Evolutionary conservation across 2,329 filamentous ascomycete genomes (phyloP).

Genomic region (Colletotrichum acutatum): DNA sequence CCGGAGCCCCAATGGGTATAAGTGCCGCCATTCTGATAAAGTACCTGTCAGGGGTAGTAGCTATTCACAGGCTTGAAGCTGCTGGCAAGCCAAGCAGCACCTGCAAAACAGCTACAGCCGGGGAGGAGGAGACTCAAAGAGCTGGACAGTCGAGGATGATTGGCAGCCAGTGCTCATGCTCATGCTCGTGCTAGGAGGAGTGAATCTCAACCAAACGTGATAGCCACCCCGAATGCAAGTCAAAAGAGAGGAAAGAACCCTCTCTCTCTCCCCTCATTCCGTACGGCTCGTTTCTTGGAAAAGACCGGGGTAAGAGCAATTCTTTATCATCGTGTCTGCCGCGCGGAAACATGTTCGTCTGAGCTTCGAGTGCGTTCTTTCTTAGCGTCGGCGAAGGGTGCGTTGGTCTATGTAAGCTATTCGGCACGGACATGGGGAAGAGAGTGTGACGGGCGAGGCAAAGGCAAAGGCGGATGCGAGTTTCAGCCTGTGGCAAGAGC

Average conservation of each 20-base stretch:
- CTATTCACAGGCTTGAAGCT: background rate
- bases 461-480: background rate
- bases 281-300: background rate
- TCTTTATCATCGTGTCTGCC: constrained; percentile 19
- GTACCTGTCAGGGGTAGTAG: background rate
- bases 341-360: constrained; percentile 21
- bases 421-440: constrained; percentile 22
- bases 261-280: background rate
- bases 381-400: constrained; percentile 31
- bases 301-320: background rate
- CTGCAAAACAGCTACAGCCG: background rate
- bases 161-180: constrained; percentile 14
- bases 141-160: background rate
- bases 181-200: background rate
- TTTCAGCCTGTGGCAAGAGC: background rate
- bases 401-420: constrained; percentile 23
- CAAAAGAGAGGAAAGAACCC: no score
- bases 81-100: background rate
- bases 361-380: constrained; percentile 15
- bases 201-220: background rate
- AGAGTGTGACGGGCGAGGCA: background rate
- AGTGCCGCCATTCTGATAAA: background rate
- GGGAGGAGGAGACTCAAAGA: background rate
- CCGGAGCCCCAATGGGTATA: background rate
- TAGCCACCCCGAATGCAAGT: background rate